Percentiles rank a stretch among this genome's conserved stretches.
Evolutionary conservation across 805 yeast species (phyloP).

Genomic region (Blastobotrys robertii): DNA sequence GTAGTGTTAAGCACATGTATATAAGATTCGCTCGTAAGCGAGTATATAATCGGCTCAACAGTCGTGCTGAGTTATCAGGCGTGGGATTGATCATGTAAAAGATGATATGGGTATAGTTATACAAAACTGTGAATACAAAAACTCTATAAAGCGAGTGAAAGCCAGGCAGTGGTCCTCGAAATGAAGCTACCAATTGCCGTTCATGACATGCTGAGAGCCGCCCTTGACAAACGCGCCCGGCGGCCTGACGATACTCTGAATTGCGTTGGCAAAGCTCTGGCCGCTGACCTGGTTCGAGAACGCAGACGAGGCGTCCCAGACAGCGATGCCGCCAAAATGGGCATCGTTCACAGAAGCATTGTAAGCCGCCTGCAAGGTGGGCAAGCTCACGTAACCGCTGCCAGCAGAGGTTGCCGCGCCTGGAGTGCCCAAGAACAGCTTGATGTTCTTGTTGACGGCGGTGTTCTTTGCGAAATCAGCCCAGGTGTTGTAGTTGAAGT

Average conservation of each 20-base stretch:
- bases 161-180: neutral
- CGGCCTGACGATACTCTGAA: conserved; percentile 36
- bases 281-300: conserved; percentile 33
- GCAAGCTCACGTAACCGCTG: conserved; percentile 39
- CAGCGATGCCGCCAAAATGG: conserved; percentile 52
- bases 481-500: conserved; percentile 44
- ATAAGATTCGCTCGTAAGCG: no score
- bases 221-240: conserved; percentile 5
- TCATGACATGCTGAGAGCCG: neutral
- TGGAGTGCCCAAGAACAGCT: conserved; percentile 55
- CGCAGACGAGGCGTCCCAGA: conserved; percentile 71
- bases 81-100: no score
- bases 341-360: conserved; percentile 12
- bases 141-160: neutral
- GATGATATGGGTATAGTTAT: neutral
- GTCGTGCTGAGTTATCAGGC: no score
- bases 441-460: conserved; percentile 43
- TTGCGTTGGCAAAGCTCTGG: conserved; percentile 35
- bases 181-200: neutral
- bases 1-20: no score
- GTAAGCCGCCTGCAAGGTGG: conserved; percentile 28
- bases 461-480: conserved; percentile 33
- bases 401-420: conserved; percentile 42
- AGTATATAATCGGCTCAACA: no score
- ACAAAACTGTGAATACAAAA: neutral